Evolutionary conservation across 495 filamentous ascomycete species (phyloP).

Genomic region (Podospora tetraspora): DNA sequence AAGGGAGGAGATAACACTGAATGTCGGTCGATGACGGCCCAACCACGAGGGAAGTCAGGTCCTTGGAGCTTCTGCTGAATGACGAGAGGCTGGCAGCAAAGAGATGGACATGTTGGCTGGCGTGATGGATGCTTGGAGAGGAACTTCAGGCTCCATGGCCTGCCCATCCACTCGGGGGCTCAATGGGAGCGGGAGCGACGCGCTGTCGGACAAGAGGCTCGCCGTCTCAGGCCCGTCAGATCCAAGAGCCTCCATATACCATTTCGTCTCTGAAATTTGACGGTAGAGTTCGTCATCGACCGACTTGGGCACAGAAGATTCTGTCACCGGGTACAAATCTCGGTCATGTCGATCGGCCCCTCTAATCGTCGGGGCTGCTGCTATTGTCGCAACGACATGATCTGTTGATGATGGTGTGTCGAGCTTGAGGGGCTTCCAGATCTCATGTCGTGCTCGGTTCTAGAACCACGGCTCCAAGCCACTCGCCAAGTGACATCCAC

Average conservation of each 20-base stretch:
- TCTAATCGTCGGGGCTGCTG: neutral
- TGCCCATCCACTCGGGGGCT: neutral
- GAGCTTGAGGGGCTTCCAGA: neutral
- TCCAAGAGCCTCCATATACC: neutral
- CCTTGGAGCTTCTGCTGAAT: neutral
- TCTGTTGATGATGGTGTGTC: neutral
- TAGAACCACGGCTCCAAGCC: neutral
- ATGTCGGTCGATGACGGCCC: neutral
- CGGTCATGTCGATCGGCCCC: neutral
- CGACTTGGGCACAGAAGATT: neutral
- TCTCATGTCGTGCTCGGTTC: neutral
- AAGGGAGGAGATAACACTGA: neutral
- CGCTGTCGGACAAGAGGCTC: neutral
- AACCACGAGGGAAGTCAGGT: neutral
- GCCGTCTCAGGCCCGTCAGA: neutral
- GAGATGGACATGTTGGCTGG: neutral
- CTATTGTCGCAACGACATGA: neutral
- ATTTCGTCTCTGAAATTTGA: neutral
- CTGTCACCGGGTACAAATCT: neutral
- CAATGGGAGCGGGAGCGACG: neutral
- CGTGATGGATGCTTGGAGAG: neutral
- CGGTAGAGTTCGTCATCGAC: neutral
- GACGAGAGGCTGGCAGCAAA: neutral
- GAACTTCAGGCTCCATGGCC: neutral
- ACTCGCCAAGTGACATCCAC: neutral